Evolutionary conservation across 768 basidiomycete genomes (phyloP).

Genomic region (Tylopilus felleus): DNA sequence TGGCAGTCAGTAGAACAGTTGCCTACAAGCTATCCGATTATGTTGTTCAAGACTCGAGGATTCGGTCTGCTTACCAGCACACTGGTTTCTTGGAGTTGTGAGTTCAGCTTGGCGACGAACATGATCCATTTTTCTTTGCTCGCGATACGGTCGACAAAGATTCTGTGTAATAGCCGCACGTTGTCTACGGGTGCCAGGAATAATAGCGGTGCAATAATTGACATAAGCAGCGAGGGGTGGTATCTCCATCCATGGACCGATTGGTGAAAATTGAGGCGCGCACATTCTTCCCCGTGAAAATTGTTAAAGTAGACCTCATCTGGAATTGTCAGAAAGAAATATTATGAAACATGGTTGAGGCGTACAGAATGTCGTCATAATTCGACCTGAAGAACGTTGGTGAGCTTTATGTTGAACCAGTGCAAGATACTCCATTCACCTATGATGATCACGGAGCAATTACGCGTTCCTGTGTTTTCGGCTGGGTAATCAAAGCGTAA

Average conservation of each 20-base stretch:
- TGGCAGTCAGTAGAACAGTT: constrained; percentile 55
- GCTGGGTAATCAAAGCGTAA: constrained; percentile 12
- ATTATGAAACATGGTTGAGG: background rate
- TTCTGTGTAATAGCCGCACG: no score
- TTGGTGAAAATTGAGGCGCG: no score
- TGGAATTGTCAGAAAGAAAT: constrained; percentile 2
- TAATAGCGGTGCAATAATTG: no score
- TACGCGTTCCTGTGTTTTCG: background rate
- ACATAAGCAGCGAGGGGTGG: no score
- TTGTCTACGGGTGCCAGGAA: no score
- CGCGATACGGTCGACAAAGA: constrained; percentile 25
- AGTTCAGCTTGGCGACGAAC: constrained; percentile 42
- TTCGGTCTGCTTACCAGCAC: constrained; percentile 42
- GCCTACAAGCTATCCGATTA: constrained; percentile 32
- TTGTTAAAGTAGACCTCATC: no score
- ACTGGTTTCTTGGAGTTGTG: constrained; percentile 51
- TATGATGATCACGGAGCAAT: constrained; percentile 20
- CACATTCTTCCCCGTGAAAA: no score
- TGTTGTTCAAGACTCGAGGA: background rate
- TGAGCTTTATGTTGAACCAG: constrained; percentile 4
- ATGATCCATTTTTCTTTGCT: constrained; percentile 41
- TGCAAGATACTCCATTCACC: constrained; percentile 6
- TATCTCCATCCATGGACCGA: no score
- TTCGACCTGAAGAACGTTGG: constrained; percentile 18
- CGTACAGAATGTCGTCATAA: constrained; percentile 31